A percentile compares a stretch with the other conserved stretches of the same genome.
Conservation (phyloP, 1,284 basidiomycete species). For the Apiotrichum akiyoshidainum region DNA sequence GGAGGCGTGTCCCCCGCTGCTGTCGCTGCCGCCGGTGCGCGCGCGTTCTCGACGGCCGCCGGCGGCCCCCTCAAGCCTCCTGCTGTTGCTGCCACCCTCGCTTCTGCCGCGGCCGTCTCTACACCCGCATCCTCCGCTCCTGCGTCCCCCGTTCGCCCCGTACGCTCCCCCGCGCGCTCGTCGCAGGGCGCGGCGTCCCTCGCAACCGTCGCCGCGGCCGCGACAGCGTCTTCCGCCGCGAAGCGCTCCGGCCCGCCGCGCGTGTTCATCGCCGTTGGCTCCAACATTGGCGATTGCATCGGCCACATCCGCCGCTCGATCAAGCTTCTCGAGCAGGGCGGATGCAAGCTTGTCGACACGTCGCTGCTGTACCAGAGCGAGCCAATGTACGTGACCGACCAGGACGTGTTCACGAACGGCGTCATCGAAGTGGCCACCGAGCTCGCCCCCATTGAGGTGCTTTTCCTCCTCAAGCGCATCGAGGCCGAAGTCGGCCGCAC, state of each 20-base stretch:
- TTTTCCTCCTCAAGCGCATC: slow-evolving; percentile 69
- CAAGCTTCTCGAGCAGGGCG: slow-evolving; percentile 26
- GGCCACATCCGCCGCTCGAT: slow-evolving; percentile 77
- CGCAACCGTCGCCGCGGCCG: background rate
- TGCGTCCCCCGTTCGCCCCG: background rate
- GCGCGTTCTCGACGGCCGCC: background rate
- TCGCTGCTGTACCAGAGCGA: slow-evolving; percentile 91
- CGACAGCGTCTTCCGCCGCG: background rate
- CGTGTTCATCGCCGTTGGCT: slow-evolving; percentile 76
- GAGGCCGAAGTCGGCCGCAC: slow-evolving; percentile 77
- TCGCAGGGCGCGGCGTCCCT: background rate
- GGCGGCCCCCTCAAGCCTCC: background rate
- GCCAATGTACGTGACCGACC: slow-evolving; percentile 93
- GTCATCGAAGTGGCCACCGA: slow-evolving; percentile 81
- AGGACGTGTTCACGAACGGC: slow-evolving; percentile 85
- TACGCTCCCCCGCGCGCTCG: background rate
- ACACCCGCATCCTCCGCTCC: background rate
- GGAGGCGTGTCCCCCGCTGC: slow-evolving; percentile 8
- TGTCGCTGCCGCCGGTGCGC: background rate
- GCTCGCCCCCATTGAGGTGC: slow-evolving; percentile 62
- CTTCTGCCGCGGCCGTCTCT: background rate
- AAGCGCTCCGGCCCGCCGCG: slow-evolving; percentile 8
- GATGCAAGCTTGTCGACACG: slow-evolving; percentile 64
- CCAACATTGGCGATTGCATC: slow-evolving; percentile 85
- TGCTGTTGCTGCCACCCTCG: background rate